Percentiles rank a stretch among this genome's conserved stretches.
Conservation (phyloP, 2,329 filamentous ascomycete species). For the Fulvia fulva region DNA sequence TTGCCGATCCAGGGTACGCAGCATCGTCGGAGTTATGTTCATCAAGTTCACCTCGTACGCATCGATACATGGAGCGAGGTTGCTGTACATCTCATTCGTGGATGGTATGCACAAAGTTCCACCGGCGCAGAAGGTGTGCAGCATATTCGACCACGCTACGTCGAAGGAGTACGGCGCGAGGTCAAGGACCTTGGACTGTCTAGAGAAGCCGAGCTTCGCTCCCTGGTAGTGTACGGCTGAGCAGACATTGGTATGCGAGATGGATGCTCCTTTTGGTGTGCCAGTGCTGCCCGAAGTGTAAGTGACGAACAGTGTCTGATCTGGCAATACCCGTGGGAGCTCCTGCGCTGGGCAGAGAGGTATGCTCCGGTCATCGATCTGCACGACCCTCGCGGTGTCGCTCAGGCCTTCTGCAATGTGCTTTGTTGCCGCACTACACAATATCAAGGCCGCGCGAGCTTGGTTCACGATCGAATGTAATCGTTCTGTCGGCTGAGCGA, state of each 20-base stretch:
- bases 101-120: constrained; percentile 17
- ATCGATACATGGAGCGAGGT: constrained; percentile 40
- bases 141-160: background rate
- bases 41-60: constrained; percentile 33
- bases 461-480: too few species aligned
- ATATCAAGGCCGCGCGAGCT: too few species aligned
- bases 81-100: too few species aligned
- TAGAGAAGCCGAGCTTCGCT: too few species aligned
- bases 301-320: constrained; percentile 10
- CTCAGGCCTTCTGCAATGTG: too few species aligned
- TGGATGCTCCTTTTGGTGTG: constrained; percentile 15
- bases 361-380: too few species aligned
- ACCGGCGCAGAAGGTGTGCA: constrained; percentile 10
- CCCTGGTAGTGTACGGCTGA: too few species aligned
- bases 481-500: too few species aligned
- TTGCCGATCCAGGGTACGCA: constrained; percentile 44
- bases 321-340: too few species aligned
- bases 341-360: too few species aligned
- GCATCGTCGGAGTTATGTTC: constrained; percentile 56
- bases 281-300: constrained; percentile 17
- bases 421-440: too few species aligned
- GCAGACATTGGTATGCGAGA: constrained; percentile 5
- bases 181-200: background rate
- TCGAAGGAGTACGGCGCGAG: background rate
- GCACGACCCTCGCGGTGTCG: too few species aligned